These are phyloP conservation scores for Moniliophthora roreri DNA, from an alignment of 1,284 basidiomycete genomes.

Conservation along the genomic window DNA sequence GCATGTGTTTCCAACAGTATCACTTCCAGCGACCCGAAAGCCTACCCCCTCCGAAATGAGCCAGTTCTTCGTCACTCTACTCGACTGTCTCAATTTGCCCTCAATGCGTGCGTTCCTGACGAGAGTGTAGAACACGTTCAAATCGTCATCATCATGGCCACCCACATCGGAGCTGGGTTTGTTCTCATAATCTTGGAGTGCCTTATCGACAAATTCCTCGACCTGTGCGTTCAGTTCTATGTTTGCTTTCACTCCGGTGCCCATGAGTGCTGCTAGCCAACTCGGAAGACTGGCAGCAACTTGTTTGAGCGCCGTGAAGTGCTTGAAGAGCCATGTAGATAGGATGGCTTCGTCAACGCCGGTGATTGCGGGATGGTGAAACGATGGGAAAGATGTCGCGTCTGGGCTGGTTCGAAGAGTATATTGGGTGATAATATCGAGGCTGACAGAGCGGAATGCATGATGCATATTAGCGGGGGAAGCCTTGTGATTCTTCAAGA, in stretches of 20 bases:
- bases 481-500: no score
- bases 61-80: neutral
- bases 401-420: no score
- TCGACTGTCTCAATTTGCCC: neutral
- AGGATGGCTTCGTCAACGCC: no score
- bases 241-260: neutral
- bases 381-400: no score
- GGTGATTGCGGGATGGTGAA: no score
- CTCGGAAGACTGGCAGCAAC: neutral
- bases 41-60: neutral
- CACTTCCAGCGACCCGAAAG: neutral
- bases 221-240: neutral
- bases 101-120: neutral
- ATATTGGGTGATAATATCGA: no score
- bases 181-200: neutral
- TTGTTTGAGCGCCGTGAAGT: neutral
- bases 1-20: neutral
- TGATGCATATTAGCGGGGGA: no score
- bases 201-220: neutral
- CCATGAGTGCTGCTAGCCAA: neutral
- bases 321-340: neutral
- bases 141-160: neutral
- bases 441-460: no score
- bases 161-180: neutral
- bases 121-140: neutral